Percentiles rank a stretch among this genome's conserved stretches.
Conservation (phyloP, 164 flowering plant species). For the Piper longum region DNA sequence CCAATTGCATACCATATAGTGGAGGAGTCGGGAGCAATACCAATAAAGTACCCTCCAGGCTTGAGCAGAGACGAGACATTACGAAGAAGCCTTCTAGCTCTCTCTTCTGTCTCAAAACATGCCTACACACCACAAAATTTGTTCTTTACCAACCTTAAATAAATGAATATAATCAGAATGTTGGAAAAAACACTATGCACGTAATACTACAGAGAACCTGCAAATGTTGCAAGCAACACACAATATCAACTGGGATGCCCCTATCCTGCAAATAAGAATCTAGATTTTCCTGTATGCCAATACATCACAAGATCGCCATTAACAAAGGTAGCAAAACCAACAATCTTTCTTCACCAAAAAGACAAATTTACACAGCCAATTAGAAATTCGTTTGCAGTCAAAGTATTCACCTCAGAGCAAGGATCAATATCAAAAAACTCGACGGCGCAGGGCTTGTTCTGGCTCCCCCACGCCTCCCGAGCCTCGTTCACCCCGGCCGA, state of each 20-base stretch:
- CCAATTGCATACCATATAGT: slow-evolving; percentile 79
- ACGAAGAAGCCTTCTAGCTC: slow-evolving; percentile 62
- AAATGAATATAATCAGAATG: background rate
- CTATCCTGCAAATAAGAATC: slow-evolving; percentile 40
- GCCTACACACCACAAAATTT: slow-evolving; percentile 29
- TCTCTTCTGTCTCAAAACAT: slow-evolving; percentile 83
- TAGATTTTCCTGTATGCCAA: slow-evolving; percentile 44
- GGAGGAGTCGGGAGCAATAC: slow-evolving; percentile 98
- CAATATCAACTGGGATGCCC: slow-evolving; percentile 49
- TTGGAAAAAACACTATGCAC: background rate
- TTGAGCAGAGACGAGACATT: slow-evolving; percentile 77
- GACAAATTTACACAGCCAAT: background rate
- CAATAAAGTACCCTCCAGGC: slow-evolving; percentile 94
- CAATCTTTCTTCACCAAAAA: background rate
- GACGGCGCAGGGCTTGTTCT: slow-evolving; percentile 55
- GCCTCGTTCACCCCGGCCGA: slow-evolving; percentile 47
- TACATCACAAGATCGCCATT: background rate
- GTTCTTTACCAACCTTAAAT: background rate
- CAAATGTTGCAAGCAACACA: slow-evolving; percentile 87
- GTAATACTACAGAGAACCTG: slow-evolving; percentile 35
- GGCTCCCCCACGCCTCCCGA: slow-evolving; percentile 67
- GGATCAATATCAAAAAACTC: slow-evolving; percentile 78
- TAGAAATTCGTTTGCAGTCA: no score
- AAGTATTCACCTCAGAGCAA: slow-evolving; percentile 29
- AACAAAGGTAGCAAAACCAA: background rate